These are phyloP conservation scores for Pichia sorboxylosa DNA, from an alignment of 1,139 yeast genomes.

Conservation along the genomic window DNA sequence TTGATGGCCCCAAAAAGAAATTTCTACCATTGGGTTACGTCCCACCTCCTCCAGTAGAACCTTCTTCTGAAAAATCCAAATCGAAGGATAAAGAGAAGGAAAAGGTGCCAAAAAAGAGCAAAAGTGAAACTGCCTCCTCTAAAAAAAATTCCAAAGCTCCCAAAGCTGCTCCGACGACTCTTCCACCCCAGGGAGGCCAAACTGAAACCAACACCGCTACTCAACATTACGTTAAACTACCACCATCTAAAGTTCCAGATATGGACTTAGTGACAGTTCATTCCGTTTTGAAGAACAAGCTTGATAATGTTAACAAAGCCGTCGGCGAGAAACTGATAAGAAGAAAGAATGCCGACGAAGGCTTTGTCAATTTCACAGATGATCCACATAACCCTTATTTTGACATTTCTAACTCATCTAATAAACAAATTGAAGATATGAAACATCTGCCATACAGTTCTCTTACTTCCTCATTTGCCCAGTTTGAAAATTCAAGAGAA, in stretches of 20 bases:
- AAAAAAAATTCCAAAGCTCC: not conserved
- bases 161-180: not conserved
- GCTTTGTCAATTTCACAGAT: constrained; percentile 77
- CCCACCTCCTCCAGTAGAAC: constrained; percentile 15
- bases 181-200: constrained; percentile 1
- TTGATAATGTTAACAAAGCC: constrained; percentile 65
- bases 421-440: constrained; percentile 36
- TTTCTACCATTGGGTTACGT: constrained; percentile 17
- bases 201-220: constrained; percentile 10
- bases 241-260: constrained; percentile 88
- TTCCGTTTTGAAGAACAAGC: constrained; percentile 61
- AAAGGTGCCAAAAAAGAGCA: constrained; percentile 1
- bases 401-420: constrained; percentile 47
- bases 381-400: constrained; percentile 85
- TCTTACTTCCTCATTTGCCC: constrained; percentile 63
- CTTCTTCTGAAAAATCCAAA: constrained; percentile 1
- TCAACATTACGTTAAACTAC: constrained; percentile 78
- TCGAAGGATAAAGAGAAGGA: not conserved
- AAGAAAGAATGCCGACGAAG: constrained; percentile 56
- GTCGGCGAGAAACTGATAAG: constrained; percentile 73
- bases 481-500: constrained; percentile 52
- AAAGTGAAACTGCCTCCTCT: not conserved
- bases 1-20: constrained; percentile 70
- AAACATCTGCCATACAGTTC: constrained; percentile 73
- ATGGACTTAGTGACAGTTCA: constrained; percentile 80